A percentile compares a stretch with the other conserved stretches of the same genome.
Conservation (phyloP, 495 filamentous ascomycete species). For the Trichoderma gamsii region DNA sequence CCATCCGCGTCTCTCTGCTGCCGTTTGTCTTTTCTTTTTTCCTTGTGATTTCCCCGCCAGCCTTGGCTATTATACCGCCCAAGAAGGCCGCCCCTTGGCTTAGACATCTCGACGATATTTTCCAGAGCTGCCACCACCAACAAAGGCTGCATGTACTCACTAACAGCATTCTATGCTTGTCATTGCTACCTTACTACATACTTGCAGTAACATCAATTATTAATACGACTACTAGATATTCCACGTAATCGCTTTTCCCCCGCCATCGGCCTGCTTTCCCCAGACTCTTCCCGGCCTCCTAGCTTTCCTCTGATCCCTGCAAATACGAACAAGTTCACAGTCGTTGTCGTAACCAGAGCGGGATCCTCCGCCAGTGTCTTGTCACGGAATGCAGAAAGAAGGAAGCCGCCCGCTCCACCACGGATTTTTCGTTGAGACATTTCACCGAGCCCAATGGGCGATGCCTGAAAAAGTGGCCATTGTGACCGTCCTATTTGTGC, state of each 20-base stretch:
- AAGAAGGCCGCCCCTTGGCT: too few relatives aligned
- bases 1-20: not conserved
- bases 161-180: too few relatives aligned
- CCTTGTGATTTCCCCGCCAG: constrained; percentile 8
- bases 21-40: not conserved
- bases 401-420: not conserved
- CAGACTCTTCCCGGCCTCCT: not conserved
- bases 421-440: not conserved
- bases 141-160: too few relatives aligned
- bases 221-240: too few relatives aligned
- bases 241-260: not conserved
- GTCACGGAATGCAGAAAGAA: not conserved
- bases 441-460: constrained; percentile 1
- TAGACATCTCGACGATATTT: too few relatives aligned
- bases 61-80: too few relatives aligned
- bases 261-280: not conserved
- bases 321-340: not conserved
- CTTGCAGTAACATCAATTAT: too few relatives aligned
- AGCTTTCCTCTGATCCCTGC: not conserved
- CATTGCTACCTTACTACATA: too few relatives aligned
- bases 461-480: constrained; percentile 1
- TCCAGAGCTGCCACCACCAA: too few relatives aligned
- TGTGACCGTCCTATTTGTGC: constrained; percentile 3
- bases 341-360: not conserved
- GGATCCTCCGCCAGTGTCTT: not conserved